phyloP scores from a whole-genome alignment of 139 green algal genomes.

The Chlorella vulgaris region DNA sequence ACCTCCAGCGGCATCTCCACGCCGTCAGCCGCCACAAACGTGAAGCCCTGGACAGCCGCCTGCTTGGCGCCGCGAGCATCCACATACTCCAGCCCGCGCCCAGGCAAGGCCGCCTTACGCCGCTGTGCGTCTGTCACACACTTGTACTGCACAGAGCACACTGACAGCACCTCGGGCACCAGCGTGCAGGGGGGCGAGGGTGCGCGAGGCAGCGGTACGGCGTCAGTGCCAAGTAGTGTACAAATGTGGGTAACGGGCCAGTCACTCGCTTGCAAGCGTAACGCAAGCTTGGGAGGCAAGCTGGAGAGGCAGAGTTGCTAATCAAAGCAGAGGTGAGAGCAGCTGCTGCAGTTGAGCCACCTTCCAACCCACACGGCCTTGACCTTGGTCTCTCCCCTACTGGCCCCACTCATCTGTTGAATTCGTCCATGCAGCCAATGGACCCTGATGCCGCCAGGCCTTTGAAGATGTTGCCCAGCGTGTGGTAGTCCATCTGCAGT shows the following conservation, averaged over 20 bases:
- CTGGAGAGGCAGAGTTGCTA: too few species aligned
- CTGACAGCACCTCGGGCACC: conserved; percentile 85
- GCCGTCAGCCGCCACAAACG: conserved; percentile 83
- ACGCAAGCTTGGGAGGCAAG: background rate
- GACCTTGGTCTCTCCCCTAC: too few species aligned
- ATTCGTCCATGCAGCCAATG: conserved; percentile 95
- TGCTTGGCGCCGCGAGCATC: conserved; percentile 74
- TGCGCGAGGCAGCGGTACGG: background rate
- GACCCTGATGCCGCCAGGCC: conserved; percentile 83
- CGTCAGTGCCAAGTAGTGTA: background rate
- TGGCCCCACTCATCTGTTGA: conserved; percentile 87
- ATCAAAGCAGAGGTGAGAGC: too few species aligned
- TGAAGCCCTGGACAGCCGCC: conserved; percentile 69
- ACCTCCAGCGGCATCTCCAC: conserved; percentile 78
- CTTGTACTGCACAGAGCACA: conserved; percentile 94
- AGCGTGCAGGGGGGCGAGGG: conserved; percentile 32
- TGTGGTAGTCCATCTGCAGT: conserved; percentile 86
- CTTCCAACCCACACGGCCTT: too few species aligned
- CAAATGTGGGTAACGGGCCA: too few species aligned
- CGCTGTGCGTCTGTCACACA: conserved; percentile 86
- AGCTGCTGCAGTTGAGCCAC: too few species aligned
- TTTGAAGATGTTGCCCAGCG: conserved; percentile 84
- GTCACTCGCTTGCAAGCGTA: background rate
- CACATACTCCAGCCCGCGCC: conserved; percentile 86
- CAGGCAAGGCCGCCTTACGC: conserved; percentile 79